Percentiles rank a stretch among this genome's conserved stretches.
Evolutionary conservation across 768 basidiomycete species (phyloP).

Genomic region (Tricholoma sp.): DNA sequence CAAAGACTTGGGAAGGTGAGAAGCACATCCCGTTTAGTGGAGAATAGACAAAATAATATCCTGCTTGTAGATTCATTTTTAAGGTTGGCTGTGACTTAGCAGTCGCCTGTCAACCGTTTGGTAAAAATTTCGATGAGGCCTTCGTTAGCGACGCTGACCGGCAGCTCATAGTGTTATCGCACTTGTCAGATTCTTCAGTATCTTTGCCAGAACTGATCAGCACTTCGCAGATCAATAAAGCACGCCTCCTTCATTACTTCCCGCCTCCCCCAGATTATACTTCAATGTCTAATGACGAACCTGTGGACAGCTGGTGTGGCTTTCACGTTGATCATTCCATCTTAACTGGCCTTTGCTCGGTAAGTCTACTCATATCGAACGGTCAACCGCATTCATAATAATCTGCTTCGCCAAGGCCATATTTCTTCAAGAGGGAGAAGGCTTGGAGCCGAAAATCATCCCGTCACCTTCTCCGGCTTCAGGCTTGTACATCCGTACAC

Average conservation of each 20-base stretch:
- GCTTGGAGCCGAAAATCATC: slow-evolving; percentile 41
- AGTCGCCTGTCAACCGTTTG: slow-evolving; percentile 86
- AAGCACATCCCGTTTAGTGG: background rate
- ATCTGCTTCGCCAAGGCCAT: slow-evolving; percentile 53
- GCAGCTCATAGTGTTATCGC: slow-evolving; percentile 48
- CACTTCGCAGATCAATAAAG: slow-evolving; percentile 81
- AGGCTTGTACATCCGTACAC: slow-evolving; percentile 88
- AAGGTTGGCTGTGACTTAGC: slow-evolving; percentile 79
- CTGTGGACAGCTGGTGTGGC: slow-evolving; percentile 89
- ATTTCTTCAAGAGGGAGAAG: slow-evolving; percentile 56
- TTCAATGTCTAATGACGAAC: slow-evolving; percentile 45
- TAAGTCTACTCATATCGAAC: slow-evolving; percentile 26
- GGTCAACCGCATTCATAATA: background rate
- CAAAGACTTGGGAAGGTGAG: slow-evolving; percentile 73
- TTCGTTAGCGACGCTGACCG: background rate
- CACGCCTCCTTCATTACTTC: slow-evolving; percentile 94
- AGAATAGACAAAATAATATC: background rate
- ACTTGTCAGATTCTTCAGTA: slow-evolving; percentile 59
- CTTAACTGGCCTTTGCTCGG: slow-evolving; percentile 89
- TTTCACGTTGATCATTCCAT: slow-evolving; percentile 91
- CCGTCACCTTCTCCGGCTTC: slow-evolving; percentile 68
- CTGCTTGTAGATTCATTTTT: slow-evolving; percentile 60
- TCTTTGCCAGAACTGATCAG: slow-evolving; percentile 70
- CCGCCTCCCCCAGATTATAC: slow-evolving; percentile 48
- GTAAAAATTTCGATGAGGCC: slow-evolving; percentile 33